Conservation (phyloP, 257 asterid genomes). For the Penstemon newberryi region DNA sequence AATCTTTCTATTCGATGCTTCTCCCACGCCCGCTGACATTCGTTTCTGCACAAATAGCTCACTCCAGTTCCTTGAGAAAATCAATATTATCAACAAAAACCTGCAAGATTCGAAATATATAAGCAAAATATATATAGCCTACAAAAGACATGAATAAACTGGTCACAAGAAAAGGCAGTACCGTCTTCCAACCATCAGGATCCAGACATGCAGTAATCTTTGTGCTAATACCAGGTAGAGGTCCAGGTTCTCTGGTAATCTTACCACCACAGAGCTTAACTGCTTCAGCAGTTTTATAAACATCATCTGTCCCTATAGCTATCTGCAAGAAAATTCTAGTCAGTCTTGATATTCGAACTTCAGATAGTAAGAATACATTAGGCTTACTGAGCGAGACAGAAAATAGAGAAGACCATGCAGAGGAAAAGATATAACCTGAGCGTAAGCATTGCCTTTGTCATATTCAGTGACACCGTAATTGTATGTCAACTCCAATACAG, state of each 20-base stretch:
- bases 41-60: slow-evolving; percentile 9
- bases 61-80: slow-evolving; percentile 87
- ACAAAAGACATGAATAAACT: neutral
- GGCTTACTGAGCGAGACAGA: slow-evolving; percentile 4
- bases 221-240: slow-evolving; percentile 90
- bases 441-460: slow-evolving; percentile 67
- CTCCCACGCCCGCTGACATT: slow-evolving; percentile 14
- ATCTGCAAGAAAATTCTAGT: slow-evolving; percentile 53
- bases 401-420: slow-evolving; percentile 14
- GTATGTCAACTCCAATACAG: slow-evolving; percentile 63
- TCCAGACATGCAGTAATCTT: slow-evolving; percentile 90
- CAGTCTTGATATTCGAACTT: slow-evolving; percentile 22
- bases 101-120: slow-evolving; percentile 41
- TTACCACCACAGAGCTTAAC: slow-evolving; percentile 74
- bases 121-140: neutral
- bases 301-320: slow-evolving; percentile 94
- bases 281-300: slow-evolving; percentile 90
- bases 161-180: slow-evolving; percentile 37
- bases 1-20: slow-evolving; percentile 15
- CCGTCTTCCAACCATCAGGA: slow-evolving; percentile 99
- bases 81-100: slow-evolving; percentile 92
- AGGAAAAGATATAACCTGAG: slow-evolving; percentile 47
- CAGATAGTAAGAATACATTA: slow-evolving; percentile 1
- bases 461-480: slow-evolving; percentile 63
- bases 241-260: slow-evolving; percentile 88